Evolutionary conservation across 2,329 filamentous ascomycete genomes (phyloP).

Genomic region (Fusarium drepaniforme): DNA sequence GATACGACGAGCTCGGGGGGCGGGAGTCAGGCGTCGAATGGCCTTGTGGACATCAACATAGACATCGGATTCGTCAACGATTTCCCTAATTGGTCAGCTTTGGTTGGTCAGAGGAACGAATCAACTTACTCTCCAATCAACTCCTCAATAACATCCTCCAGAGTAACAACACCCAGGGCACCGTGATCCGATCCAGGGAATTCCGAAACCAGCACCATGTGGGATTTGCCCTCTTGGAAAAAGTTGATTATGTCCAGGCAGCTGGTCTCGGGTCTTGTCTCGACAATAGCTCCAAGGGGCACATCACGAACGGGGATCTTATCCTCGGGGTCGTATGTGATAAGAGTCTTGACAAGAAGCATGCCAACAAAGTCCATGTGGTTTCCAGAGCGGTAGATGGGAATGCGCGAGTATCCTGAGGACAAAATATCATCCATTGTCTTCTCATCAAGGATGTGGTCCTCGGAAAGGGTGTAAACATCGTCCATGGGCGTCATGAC

Average conservation of each 20-base stretch:
- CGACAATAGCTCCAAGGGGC: slow-evolving; percentile 90
- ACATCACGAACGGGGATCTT: slow-evolving; percentile 89
- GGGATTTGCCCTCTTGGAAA: slow-evolving; percentile 98
- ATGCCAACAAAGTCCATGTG: slow-evolving; percentile 93
- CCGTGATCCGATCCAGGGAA: slow-evolving; percentile 90
- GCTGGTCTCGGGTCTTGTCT: slow-evolving; percentile 94
- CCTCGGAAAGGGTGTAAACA: slow-evolving; percentile 96
- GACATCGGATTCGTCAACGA: slow-evolving; percentile 98
- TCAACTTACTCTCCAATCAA: slow-evolving; percentile 90
- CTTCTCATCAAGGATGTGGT: slow-evolving; percentile 90
- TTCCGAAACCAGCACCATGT: slow-evolving; percentile 97
- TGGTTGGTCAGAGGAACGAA: not conserved
- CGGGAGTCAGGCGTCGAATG: slow-evolving; percentile 87
- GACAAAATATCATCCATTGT: slow-evolving; percentile 96
- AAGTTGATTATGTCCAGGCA: slow-evolving; percentile 99
- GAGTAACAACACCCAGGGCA: slow-evolving; percentile 90
- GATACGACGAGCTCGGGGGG: slow-evolving; percentile 77
- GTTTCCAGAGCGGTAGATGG: slow-evolving; percentile 90
- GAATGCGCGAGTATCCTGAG: slow-evolving; percentile 95
- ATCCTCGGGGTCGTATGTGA: slow-evolving; percentile 98
- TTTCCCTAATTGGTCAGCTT: slow-evolving; percentile 74
- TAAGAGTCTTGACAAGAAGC: slow-evolving; percentile 98
- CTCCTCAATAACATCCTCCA: slow-evolving; percentile 99
- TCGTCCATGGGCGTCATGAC: slow-evolving; percentile 99
- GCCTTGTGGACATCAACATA: slow-evolving; percentile 99